A percentile compares a stretch with the other conserved stretches of the same genome.
Conservation (phyloP, 805 yeast species). For the Torulaspora delbrueckii region DNA sequence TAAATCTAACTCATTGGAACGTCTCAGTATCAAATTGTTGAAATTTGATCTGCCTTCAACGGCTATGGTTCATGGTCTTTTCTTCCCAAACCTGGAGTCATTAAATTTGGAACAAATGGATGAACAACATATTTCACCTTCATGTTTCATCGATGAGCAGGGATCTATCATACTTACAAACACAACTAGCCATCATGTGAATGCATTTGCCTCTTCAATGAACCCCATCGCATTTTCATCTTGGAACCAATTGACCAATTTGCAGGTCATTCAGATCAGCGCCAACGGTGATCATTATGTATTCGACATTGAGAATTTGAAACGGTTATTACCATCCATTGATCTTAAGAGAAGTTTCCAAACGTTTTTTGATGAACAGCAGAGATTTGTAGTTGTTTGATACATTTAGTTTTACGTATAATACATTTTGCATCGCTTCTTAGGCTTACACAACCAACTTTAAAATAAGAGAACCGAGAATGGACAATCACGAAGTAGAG, state of each 20-base stretch:
- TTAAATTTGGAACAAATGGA: conserved; percentile 4
- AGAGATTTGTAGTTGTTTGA: conserved; percentile 21
- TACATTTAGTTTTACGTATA: not conserved
- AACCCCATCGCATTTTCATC: conserved; percentile 24
- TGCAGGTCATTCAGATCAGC: conserved; percentile 8
- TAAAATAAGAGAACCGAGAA: not conserved
- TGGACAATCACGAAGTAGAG: conserved; percentile 16
- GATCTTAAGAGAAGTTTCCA: conserved; percentile 20
- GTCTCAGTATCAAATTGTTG: conserved; percentile 18
- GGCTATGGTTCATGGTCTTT: conserved; percentile 23
- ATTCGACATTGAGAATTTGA: conserved; percentile 21
- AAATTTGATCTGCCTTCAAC: conserved; percentile 9
- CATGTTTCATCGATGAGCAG: conserved; percentile 1
- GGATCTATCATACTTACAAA: conserved; percentile 1
- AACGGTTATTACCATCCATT: conserved; percentile 15
- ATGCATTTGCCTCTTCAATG: conserved; percentile 8
- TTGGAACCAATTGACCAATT: conserved; percentile 24
- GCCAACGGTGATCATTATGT: conserved; percentile 9
- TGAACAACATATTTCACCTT: not conserved
- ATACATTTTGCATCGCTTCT: not conserved
- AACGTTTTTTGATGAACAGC: conserved; percentile 22
- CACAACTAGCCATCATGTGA: not conserved
- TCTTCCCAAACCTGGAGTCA: conserved; percentile 18
- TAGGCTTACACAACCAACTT: not conserved
- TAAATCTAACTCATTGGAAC: conserved; percentile 17